Conservation (phyloP, 192 early-diverging fungal species). For the Podila horticola region DNA sequence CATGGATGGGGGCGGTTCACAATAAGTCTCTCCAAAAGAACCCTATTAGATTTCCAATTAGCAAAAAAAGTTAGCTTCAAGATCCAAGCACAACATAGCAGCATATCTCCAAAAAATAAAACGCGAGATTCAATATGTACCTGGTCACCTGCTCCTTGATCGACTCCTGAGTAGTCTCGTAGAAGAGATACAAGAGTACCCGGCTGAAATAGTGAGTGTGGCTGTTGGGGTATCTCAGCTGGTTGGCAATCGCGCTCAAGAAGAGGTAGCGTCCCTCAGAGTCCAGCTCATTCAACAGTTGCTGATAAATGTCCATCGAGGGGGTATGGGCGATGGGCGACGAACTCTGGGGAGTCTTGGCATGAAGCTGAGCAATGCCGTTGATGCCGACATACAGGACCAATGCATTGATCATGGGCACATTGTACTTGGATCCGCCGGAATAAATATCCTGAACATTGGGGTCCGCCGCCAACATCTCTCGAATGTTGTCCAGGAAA, state of each 20-base stretch:
- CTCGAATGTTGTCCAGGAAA: constrained; percentile 69
- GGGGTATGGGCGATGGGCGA: constrained; percentile 68
- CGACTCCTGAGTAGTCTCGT: constrained; percentile 76
- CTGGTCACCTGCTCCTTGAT: constrained; percentile 95
- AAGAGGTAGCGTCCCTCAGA: constrained; percentile 90
- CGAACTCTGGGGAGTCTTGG: constrained; percentile 43
- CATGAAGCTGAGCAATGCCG: constrained; percentile 68
- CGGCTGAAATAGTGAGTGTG: constrained; percentile 97
- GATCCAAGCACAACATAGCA: background rate
- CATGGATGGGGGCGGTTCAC: constrained; percentile 98
- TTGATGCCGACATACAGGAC: constrained; percentile 89
- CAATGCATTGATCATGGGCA: constrained; percentile 84
- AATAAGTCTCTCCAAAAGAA: constrained; percentile 93
- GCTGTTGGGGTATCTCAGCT: constrained; percentile 96
- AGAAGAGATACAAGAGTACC: constrained; percentile 88
- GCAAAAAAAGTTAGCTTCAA: background rate
- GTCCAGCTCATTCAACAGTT: constrained; percentile 79
- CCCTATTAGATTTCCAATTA: constrained; percentile 57
- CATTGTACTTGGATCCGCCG: constrained; percentile 73
- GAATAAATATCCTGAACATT: constrained; percentile 48
- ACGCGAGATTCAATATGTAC: constrained; percentile 37
- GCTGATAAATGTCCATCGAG: constrained; percentile 87
- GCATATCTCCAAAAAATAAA: background rate
- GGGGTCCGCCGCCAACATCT: constrained; percentile 58
- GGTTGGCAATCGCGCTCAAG: constrained; percentile 93